Conservation (phyloP, 2,329 filamentous ascomycete species). For the Amesomyces nigricolor region DNA sequence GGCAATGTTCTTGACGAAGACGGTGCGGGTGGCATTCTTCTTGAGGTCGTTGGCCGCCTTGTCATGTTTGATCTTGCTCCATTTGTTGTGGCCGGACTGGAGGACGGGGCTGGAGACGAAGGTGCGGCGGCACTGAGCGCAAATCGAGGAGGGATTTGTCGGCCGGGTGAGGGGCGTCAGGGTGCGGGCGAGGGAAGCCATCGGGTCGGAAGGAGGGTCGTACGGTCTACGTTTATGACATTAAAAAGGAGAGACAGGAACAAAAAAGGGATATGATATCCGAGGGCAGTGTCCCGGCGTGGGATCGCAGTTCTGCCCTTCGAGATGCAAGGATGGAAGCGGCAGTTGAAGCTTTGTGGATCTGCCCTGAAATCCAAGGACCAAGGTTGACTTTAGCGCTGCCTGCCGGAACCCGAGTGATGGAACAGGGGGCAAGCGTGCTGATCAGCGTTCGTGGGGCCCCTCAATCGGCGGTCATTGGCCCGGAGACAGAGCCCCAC, state of each 20-base stretch:
- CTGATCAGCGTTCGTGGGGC: constrained; percentile 6
- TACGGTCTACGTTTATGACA: neutral
- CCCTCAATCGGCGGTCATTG: constrained; percentile 16
- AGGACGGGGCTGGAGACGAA: constrained; percentile 42
- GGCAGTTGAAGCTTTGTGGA: neutral
- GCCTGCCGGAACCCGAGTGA: constrained; percentile 14
- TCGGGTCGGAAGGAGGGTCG: neutral
- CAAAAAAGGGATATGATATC: neutral
- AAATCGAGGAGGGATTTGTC: constrained; percentile 30
- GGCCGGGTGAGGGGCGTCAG: constrained; percentile 16
- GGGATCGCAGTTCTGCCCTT: neutral
- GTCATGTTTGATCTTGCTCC: constrained; percentile 94
- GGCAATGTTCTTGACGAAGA: constrained; percentile 66
- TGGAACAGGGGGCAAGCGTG: constrained; percentile 1
- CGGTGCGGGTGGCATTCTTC: constrained; percentile 65
- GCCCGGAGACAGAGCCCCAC: constrained; percentile 8
- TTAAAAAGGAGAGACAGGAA: neutral
- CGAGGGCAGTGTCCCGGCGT: neutral
- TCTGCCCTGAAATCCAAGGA: neutral
- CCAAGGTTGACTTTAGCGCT: constrained; percentile 9
- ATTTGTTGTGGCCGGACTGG: constrained; percentile 77
- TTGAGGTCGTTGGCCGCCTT: constrained; percentile 81
- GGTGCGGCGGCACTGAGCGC: constrained; percentile 42
- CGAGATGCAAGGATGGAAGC: neutral
- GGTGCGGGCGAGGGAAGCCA: constrained; percentile 20